phyloP scores from a whole-genome alignment of 2,329 filamentous ascomycete species.

The Hawksworthiomyces lignivorus region DNA sequence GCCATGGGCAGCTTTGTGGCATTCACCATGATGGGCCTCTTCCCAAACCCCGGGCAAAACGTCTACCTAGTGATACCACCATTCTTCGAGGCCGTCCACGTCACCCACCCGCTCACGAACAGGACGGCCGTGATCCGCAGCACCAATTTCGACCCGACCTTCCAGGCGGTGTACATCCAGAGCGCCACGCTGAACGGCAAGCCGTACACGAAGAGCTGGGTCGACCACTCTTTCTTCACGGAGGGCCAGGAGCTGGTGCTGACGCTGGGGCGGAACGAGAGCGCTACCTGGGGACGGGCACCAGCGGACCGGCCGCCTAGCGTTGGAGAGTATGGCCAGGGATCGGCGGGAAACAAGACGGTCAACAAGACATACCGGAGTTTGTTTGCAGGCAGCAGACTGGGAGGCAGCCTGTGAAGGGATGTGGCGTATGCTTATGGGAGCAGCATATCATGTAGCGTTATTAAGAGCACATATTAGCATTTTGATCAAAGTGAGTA shows the following conservation, averaged over 20 bases:
- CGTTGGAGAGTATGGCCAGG: conserved; percentile 20
- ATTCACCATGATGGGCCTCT: conserved; percentile 62
- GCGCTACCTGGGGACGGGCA: conserved; percentile 51
- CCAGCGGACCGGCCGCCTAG: conserved; percentile 57
- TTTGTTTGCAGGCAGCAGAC: no score
- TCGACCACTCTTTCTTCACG: conserved; percentile 59
- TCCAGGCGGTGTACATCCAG: conserved; percentile 55
- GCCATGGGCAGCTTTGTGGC: conserved; percentile 63
- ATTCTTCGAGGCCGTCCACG: conserved; percentile 54
- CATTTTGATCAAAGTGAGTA: no score
- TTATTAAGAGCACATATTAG: no score
- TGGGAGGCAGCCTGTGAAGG: no score
- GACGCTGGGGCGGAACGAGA: conserved; percentile 52
- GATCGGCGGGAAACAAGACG: neutral
- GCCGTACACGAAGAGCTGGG: conserved; percentile 57
- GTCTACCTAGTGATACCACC: conserved; percentile 66
- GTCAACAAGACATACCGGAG: neutral
- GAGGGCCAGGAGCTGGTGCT: conserved; percentile 58
- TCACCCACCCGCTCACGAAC: conserved; percentile 50
- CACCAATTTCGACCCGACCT: conserved; percentile 52
- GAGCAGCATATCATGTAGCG: no score
- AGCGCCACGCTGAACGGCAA: conserved; percentile 54
- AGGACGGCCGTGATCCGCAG: conserved; percentile 53
- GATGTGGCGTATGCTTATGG: no score
- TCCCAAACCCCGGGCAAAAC: conserved; percentile 60